Evolutionary conservation across 306 rosid genomes (phyloP), one percentile per base, ranked within the genome.

Genomic region (Oemleria cerasiformis): DNA sequence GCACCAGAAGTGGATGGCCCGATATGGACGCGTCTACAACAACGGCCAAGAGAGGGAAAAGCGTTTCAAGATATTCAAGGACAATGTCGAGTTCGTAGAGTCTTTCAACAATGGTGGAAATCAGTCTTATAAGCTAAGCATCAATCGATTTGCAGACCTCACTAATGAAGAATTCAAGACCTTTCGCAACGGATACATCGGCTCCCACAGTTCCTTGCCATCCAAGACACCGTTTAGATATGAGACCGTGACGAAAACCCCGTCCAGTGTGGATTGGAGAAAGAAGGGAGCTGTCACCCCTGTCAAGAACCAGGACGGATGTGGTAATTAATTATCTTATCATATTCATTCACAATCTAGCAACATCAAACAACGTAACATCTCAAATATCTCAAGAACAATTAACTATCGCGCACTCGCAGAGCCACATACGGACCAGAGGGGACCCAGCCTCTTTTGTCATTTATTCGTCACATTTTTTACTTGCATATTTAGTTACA

Each of bases 111-210:
- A 34, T 6, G 78, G n/a, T 6, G 67, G 44, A 39, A 77, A 88
- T 38, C 64, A 25, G 59, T 69, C 76, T 7, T 88, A 81, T 74
- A 75, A 63, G 54, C 54, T 83, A n/a, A 77, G 73, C 2, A 30
- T 76, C 49, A 86, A 86, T 49, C 49, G 34, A 17, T 83, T 50
- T 69, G 72, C 88, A 39, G 83, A 83, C 71, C 54, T 59, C 34
- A 84, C 82, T 0, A 59, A 38, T 8, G 73, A 86, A 76, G 94
- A 86, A 70, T 84, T 86, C 19, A 4, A 54, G 5, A 74, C 80
- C 67, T 68, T 75, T n/a, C 47, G 73, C 9, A 79, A 60, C 5
- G 81, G 90, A 11, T 65, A 58, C 72, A 81, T 14, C 23, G 5
- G 40, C 19, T 5, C 72, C 11, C 19, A 17, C 4, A 17, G 0